phyloP scores from a whole-genome alignment of 768 basidiomycete species.

The Boletus rufocinnamomeus region DNA sequence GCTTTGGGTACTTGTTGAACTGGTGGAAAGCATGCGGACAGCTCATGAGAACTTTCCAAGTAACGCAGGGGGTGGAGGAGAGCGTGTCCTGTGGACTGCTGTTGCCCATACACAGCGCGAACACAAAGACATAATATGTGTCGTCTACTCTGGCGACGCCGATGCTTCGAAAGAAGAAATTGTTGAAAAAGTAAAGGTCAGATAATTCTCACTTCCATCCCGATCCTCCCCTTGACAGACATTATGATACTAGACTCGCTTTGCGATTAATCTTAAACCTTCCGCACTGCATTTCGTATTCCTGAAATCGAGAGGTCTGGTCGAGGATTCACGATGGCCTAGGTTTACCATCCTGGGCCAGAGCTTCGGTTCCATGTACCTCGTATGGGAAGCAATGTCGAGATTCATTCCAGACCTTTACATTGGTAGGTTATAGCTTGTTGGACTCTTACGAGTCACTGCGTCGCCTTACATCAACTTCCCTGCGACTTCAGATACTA shows the following conservation, averaged over 20 bases:
- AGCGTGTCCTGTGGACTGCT: conserved; percentile 94
- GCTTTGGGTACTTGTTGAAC: neutral
- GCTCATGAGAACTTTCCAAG: conserved; percentile 49
- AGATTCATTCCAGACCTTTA: conserved; percentile 85
- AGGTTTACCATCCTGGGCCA: conserved; percentile 93
- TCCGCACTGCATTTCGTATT: conserved; percentile 78
- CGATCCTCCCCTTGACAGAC: neutral
- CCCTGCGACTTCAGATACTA: conserved; percentile 65
- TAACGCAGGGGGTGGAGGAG: conserved; percentile 97
- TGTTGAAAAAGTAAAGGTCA: conserved; percentile 76
- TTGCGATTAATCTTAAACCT: conserved; percentile 74
- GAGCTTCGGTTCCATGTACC: conserved; percentile 81
- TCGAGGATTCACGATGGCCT: conserved; percentile 84
- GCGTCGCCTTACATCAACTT: conserved; percentile 10
- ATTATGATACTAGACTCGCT: conserved; percentile 58
- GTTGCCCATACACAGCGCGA: conserved; percentile 72
- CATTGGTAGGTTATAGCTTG: conserved; percentile 59
- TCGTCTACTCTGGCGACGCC: conserved; percentile 89
- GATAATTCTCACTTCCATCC: conserved; percentile 1
- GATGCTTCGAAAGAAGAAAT: conserved; percentile 81
- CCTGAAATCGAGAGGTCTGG: conserved; percentile 62
- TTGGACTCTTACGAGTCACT: neutral
- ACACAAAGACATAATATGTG: conserved; percentile 62
- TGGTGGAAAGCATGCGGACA: neutral
- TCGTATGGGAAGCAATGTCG: conserved; percentile 82